phyloP scores from a whole-genome alignment of 2,329 filamentous ascomycete genomes.

The Exophiala sp. region DNA sequence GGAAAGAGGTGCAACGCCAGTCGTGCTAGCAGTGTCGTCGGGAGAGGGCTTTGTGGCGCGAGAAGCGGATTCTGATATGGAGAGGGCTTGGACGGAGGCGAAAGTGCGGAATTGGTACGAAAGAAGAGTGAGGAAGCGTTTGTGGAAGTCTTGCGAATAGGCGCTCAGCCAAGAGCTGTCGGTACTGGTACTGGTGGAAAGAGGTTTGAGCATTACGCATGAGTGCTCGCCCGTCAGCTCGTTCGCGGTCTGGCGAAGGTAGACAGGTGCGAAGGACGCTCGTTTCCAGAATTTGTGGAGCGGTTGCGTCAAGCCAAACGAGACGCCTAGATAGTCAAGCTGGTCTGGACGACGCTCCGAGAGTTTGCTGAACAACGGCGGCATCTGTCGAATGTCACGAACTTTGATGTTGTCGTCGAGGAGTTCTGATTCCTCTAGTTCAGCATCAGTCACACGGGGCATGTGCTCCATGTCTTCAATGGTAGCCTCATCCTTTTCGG shows the following conservation, averaged over 20 bases:
- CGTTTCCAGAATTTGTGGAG: slow-evolving; percentile 98
- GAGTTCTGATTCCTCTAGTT: slow-evolving; percentile 71
- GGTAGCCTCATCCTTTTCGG: slow-evolving; percentile 57
- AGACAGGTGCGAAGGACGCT: slow-evolving; percentile 79
- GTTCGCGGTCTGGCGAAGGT: slow-evolving; percentile 90
- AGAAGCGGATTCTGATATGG: slow-evolving; percentile 81
- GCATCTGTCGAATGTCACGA: slow-evolving; percentile 85
- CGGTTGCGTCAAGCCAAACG: slow-evolving; percentile 80
- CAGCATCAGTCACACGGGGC: slow-evolving; percentile 74
- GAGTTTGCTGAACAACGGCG: slow-evolving; percentile 85
- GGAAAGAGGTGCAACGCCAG: slow-evolving; percentile 54
- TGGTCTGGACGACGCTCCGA: slow-evolving; percentile 73
- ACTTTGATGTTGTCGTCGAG: slow-evolving; percentile 85
- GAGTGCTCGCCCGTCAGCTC: slow-evolving; percentile 97
- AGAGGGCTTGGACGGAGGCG: slow-evolving; percentile 71
- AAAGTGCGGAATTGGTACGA: slow-evolving; percentile 92
- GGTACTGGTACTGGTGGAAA: slow-evolving; percentile 54
- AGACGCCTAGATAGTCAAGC: slow-evolving; percentile 92
- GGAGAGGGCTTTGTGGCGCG: slow-evolving; percentile 46
- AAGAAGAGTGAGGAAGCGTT: slow-evolving; percentile 82
- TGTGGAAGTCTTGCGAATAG: slow-evolving; percentile 90
- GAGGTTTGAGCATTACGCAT: slow-evolving; percentile 89
- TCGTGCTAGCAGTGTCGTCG: slow-evolving; percentile 61
- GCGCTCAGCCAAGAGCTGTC: slow-evolving; percentile 84
- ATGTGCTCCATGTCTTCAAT: slow-evolving; percentile 56